These are phyloP conservation scores for Strobilomyces echinocephalus DNA, from an alignment of 768 basidiomycete genomes.

Conservation along the genomic window DNA sequence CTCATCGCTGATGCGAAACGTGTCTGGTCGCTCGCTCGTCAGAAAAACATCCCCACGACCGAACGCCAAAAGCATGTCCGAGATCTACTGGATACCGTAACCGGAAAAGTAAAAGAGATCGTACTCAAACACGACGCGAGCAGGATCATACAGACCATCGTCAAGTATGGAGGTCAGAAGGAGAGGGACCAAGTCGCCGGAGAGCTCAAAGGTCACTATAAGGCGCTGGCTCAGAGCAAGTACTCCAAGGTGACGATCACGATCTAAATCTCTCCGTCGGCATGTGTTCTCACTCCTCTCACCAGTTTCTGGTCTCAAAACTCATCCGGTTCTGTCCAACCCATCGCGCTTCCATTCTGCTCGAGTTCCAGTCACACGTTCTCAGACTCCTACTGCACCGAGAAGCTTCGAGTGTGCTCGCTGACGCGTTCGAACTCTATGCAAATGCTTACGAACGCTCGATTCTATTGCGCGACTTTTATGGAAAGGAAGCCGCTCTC, in stretches of 20 bases:
- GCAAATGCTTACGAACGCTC: conserved; percentile 81
- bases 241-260: conserved; percentile 71
- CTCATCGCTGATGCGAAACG: conserved; percentile 69
- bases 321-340: conserved; percentile 70
- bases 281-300: background rate
- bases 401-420: conserved; percentile 77
- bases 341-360: conserved; percentile 70
- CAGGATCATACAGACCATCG: conserved; percentile 74
- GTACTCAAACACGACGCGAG: conserved; percentile 92
- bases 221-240: conserved; percentile 75
- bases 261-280: background rate
- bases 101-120: conserved; percentile 80
- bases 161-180: conserved; percentile 71
- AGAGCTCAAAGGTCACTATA: conserved; percentile 79
- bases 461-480: conserved; percentile 79
- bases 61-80: conserved; percentile 74
- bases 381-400: conserved; percentile 77
- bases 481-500: conserved; percentile 80
- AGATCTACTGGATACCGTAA: conserved; percentile 69
- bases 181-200: conserved; percentile 77
- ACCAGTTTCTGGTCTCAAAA: conserved; percentile 75
- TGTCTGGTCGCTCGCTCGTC: conserved; percentile 70
- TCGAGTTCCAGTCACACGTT: conserved; percentile 73
- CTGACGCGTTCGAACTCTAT: conserved; percentile 86
- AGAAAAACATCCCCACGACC: conserved; percentile 61